Conservation (phyloP, 331 rosid species). For the Pyracantha coccinea region DNA sequence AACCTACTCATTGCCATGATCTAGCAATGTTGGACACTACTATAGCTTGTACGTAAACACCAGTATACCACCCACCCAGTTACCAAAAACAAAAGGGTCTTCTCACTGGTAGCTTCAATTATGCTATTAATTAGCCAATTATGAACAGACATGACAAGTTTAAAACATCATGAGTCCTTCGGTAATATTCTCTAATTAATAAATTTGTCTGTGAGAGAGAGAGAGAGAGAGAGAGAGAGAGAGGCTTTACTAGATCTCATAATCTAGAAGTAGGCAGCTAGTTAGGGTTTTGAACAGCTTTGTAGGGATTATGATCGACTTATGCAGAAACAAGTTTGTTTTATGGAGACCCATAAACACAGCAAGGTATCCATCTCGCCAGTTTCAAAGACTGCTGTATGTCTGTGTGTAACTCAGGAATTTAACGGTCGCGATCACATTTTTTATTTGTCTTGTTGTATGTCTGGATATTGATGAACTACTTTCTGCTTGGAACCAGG, state of each 20-base stretch:
- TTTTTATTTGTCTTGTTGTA: conserved; percentile 1
- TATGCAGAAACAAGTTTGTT: neutral
- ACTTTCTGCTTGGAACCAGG: neutral
- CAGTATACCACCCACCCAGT: neutral
- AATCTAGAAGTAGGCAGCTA: neutral
- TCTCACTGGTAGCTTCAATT: neutral
- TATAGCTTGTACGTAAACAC: no score
- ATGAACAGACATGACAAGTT: conserved; percentile 1
- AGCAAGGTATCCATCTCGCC: neutral
- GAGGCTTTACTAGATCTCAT: neutral
- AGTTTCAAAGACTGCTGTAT: neutral
- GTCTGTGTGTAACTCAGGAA: neutral
- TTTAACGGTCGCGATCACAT: conserved; percentile 5
- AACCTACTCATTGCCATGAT: no score
- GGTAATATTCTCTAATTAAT: neutral
- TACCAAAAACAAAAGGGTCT: neutral
- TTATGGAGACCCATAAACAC: neutral
- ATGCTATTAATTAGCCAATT: neutral
- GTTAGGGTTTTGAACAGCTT: neutral
- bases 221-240: neutral
- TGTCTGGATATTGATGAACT: neutral
- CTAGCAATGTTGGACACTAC: no score
- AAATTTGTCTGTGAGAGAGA: neutral
- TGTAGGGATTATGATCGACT: neutral
- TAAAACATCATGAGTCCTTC: neutral